These are phyloP conservation scores for Melampsora larici-populina DNA, from an alignment of 1,284 basidiomycete genomes.

Conservation along the genomic window DNA sequence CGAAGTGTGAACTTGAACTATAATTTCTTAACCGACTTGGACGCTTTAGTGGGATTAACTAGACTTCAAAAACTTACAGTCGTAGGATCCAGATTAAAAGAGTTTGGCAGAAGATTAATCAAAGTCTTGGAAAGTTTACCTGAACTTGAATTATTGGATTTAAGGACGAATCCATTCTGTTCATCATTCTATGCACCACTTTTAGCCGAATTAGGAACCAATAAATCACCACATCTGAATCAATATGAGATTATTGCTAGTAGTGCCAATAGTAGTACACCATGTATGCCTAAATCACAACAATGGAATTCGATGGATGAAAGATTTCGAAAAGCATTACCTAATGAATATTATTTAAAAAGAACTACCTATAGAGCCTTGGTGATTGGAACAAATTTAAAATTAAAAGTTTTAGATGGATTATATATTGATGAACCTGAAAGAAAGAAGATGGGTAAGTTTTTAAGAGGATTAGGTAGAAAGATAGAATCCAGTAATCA, in stretches of 20 bases:
- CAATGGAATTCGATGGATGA: conserved; percentile 61
- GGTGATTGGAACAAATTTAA: conserved; percentile 69
- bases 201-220: conserved; percentile 54
- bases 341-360: conserved; percentile 77
- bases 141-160: conserved; percentile 78
- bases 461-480: conserved; percentile 43
- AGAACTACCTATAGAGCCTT: conserved; percentile 81
- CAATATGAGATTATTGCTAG: conserved; percentile 39
- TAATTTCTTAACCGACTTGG: conserved; percentile 75
- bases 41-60: conserved; percentile 67
- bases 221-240: conserved; percentile 42
- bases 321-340: conserved; percentile 79
- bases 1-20: conserved; percentile 91
- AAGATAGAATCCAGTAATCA: conserved; percentile 23
- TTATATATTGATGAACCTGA: conserved; percentile 61
- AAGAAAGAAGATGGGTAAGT: conserved; percentile 44
- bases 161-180: conserved; percentile 91
- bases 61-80: conserved; percentile 75
- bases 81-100: conserved; percentile 75
- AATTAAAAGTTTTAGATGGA: conserved; percentile 73
- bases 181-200: conserved; percentile 90
- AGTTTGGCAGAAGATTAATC: conserved; percentile 65
- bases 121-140: conserved; percentile 67
- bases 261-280: not conserved
- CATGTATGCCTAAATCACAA: conserved; percentile 16